Evolutionary conservation across 164 flowering plant species (phyloP), one percentile per base, ranked within the genome.

Genomic region (Nelumbo lutea): DNA sequence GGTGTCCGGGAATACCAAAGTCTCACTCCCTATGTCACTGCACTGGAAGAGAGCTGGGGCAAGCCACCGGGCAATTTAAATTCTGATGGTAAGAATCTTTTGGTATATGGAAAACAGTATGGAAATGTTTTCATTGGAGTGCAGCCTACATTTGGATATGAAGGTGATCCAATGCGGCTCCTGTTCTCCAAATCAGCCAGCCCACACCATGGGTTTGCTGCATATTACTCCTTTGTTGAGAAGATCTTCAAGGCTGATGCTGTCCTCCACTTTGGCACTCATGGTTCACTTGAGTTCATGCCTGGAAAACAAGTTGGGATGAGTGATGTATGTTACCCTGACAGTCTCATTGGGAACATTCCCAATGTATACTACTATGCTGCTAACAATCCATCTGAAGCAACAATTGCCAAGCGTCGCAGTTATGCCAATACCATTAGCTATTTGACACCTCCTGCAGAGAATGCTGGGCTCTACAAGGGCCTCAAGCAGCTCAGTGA

Each of bases 401-500:
- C 99, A 39, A 96, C 99, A 40, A 81, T 96, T 15, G 99, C 99
- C n/a, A 96, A 96, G 68, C 89, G 98, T 4, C 83, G 98, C 8
- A 96, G 99, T 78, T 92, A 92, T 78, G 99, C 99, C n/a, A 96
- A 96, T 67, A 96, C 99, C 40, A 96, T 96, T 48, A 96, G 99
- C 73, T 96, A 96, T 69, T 72, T 96, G 75, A 96, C 99, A n/a
- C 99, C 99, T 71, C 99, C 99, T 0, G 99, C 99, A 9, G 99
- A 96, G 75, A 96, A 96, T 82, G 99, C 98, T 8, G 99, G 99
- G 52, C 95, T 96, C 8, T 96, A 96, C 88, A 96, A 96, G 82
- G 99, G 99, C 13, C 90, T 96, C 46, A 96, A 92, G 82, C 98
- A 96, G 80, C 83, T 96, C 13, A 80, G 97, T 68, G 98, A 96